phyloP scores from a whole-genome alignment of 345 rosid genomes.

The Isatis tinctoria region DNA sequence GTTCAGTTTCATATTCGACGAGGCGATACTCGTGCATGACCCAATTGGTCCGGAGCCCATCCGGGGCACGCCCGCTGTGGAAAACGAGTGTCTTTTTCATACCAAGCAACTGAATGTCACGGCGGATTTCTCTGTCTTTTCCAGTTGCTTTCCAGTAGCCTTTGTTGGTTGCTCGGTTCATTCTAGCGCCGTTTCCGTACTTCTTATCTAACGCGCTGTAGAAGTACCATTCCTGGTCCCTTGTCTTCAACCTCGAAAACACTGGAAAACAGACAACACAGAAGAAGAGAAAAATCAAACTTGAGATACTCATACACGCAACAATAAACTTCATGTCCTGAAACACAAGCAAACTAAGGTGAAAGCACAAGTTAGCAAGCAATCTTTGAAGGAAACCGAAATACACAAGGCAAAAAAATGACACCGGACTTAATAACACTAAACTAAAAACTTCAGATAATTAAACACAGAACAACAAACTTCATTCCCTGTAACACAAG shows the following conservation, averaged over 20 bases:
- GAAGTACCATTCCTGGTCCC: constrained; percentile 97
- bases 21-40: constrained; percentile 98
- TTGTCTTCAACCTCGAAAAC: constrained; percentile 64
- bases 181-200: constrained; percentile 79
- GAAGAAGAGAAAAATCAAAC: neutral
- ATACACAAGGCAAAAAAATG: neutral
- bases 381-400: neutral
- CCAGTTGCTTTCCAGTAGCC: constrained; percentile 99
- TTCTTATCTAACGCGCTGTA: constrained; percentile 76
- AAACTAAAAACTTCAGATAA: neutral
- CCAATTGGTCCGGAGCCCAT: constrained; percentile 87
- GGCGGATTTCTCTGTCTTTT: constrained; percentile 68
- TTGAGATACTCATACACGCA: neutral
- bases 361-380: neutral
- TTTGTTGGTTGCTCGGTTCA: constrained; percentile 72
- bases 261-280: constrained; percentile 31
- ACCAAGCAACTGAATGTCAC: constrained; percentile 45
- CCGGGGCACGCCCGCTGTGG: constrained; percentile 84
- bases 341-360: constrained; percentile 19
- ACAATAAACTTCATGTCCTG: constrained; percentile 23
- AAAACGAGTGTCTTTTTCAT: constrained; percentile 92
- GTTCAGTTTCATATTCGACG: constrained; percentile 57
- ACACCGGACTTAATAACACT: neutral
- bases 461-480: neutral
- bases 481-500: constrained; percentile 11